Base-by-base conservation (phyloP, 1,284 basidiomycete species). In the Hypsizygus ulmarius region DNA sequence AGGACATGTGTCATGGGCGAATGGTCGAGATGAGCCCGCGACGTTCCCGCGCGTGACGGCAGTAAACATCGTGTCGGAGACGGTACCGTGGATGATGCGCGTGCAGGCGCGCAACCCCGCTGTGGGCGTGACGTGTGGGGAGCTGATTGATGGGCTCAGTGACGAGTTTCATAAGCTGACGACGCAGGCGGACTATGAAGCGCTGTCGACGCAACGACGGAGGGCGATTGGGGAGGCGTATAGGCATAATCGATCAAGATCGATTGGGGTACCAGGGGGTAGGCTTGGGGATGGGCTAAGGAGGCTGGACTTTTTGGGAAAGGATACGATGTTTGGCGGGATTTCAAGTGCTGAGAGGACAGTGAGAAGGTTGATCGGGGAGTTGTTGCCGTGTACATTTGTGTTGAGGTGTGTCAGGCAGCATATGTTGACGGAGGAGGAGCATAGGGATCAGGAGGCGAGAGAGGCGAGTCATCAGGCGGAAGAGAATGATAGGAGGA, bases 41-140 rank as follows among this genome's bases (percentile, higher is more conserved):
- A 87, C 87, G 0, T 82, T 81, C 64, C 87, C 87, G 1, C 82
- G 87, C 16, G 55, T 87, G 1, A 69, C 74, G 0, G 60, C 68
- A 4, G 34, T 90, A 25, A 74, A 73, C 28, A 59, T 78, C 47
- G 64, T 87, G 43, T 80, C 77, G 4, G 69, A 71, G 8, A 51
- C 66, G 0, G 71, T 82, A 51, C 82, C 84, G 0, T 87, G 84
- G 81, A 68, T 75, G 49, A 70, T 88, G 54, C 67, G 73, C 5
- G 66, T 83, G 1, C 56, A 65, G n/a, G 84, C 84, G 2, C 55
- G 64, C 1, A 67, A 79, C 34, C 60, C 62, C n/a, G 63, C 67
- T 6, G 25, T 73, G 15, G 87, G 87, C 11, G 78, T 90, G 11
- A 87, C 84, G 0, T 90, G 87, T 54, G 83, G 82, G 3, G 86